phyloP scores from a whole-genome alignment of 345 rosid species.

The Cardiospermum halicacabum region DNA sequence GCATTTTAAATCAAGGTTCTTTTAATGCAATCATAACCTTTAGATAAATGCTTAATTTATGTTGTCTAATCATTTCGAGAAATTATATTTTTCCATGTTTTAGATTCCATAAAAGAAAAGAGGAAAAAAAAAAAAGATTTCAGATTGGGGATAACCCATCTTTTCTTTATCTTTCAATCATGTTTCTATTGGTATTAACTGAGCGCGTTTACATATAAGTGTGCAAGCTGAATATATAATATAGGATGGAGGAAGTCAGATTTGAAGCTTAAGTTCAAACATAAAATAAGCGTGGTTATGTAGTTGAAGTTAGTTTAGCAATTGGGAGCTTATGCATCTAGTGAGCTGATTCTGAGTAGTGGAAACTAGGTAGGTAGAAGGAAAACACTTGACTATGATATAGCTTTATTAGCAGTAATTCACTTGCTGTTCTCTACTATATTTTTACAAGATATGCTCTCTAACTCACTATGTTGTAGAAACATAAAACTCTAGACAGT shows the following conservation, averaged over 20 bases:
- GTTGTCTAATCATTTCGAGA: no score
- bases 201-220: neutral
- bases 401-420: neutral
- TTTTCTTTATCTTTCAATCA: neutral
- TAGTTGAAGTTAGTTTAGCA: neutral
- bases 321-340: neutral
- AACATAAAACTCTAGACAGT: neutral
- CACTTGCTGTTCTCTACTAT: neutral
- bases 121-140: no score
- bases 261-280: neutral
- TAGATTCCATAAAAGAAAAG: no score
- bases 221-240: neutral
- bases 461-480: neutral
- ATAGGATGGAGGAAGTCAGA: neutral
- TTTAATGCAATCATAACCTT: neutral
- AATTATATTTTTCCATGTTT: no score
- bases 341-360: neutral
- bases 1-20: neutral
- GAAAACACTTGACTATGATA: neutral
- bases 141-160: neutral
- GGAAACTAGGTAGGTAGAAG: neutral
- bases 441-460: neutral
- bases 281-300: neutral
- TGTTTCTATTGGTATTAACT: neutral
- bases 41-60: neutral